These are phyloP conservation scores for Neurospora pannonica DNA, from an alignment of 495 filamentous ascomycete genomes.

Conservation along the genomic window DNA sequence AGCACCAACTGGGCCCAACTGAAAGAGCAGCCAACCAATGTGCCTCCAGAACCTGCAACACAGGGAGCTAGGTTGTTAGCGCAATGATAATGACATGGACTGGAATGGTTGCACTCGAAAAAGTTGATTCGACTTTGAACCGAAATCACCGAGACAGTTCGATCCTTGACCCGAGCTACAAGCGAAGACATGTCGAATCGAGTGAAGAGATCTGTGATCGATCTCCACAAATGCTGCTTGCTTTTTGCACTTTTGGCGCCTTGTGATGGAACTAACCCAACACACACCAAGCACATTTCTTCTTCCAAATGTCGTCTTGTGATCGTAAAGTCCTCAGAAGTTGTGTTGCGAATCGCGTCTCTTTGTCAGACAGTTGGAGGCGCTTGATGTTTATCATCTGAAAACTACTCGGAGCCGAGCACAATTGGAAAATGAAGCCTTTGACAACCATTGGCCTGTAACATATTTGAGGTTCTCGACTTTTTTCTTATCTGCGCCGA, in stretches of 20 bases:
- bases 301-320: neutral
- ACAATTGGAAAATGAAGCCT: neutral
- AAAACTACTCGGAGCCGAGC: neutral
- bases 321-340: neutral
- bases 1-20: neutral
- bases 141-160: neutral
- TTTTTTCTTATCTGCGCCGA: neutral
- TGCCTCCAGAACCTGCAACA: neutral
- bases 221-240: neutral
- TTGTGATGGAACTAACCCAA: neutral
- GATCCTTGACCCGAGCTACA: neutral
- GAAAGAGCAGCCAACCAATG: neutral
- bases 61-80: neutral
- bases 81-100: neutral
- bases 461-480: neutral
- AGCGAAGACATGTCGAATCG: neutral
- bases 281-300: neutral
- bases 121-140: neutral
- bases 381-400: neutral
- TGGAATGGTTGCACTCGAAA: neutral
- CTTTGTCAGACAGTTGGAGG: neutral
- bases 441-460: neutral
- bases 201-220: neutral
- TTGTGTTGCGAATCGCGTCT: neutral
- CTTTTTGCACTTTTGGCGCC: neutral